Percentiles rank a stretch among this genome's conserved stretches.
Conservation (phyloP, 2,329 filamentous ascomycete species). For the Colletotrichum sp. region DNA sequence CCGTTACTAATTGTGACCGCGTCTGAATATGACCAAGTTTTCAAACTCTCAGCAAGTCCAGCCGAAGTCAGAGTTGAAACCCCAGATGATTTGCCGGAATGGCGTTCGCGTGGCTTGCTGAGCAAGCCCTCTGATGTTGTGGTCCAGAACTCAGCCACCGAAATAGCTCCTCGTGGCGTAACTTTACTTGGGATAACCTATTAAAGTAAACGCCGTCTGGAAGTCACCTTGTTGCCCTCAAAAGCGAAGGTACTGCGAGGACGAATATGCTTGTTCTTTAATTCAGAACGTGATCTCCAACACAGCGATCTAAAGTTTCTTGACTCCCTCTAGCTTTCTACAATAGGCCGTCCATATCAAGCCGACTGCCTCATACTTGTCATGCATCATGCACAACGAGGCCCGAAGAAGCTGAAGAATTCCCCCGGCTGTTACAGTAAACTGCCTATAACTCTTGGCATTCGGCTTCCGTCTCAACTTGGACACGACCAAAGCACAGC, state of each 20-base stretch:
- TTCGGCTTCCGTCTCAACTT: background rate
- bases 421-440: background rate
- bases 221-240: background rate
- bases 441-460: background rate
- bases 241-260: background rate
- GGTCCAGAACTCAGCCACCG: background rate
- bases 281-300: background rate
- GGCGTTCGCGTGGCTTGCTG: background rate
- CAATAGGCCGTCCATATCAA: background rate
- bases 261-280: background rate
- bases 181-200: background rate
- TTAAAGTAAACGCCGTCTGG: background rate
- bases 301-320: fast-evolving
- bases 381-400: background rate
- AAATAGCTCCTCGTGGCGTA: background rate
- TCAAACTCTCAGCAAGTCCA: background rate
- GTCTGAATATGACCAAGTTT: background rate
- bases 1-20: background rate
- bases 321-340: background rate
- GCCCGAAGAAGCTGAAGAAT: background rate
- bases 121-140: background rate
- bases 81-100: background rate
- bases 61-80: background rate
- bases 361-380: background rate
- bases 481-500: background rate